A percentile compares a stretch with the other conserved stretches of the same genome.
Conservation (phyloP, 2,329 filamentous ascomycete genomes). For the Parafenestella ontariensis region DNA sequence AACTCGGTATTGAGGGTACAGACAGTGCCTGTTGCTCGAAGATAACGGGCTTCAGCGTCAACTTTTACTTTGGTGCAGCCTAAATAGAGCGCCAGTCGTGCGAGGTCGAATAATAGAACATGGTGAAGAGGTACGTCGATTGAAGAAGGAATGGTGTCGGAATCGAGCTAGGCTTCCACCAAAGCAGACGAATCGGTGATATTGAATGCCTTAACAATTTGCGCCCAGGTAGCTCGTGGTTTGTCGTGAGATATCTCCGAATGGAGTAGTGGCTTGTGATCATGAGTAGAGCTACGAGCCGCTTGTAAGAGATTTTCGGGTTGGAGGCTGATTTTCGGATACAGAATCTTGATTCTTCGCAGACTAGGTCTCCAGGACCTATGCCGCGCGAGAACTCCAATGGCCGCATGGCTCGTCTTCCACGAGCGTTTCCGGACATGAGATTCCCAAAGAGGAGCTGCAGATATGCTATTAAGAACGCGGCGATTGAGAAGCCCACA, state of each 20-base stretch:
- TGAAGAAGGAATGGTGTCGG: slow-evolving; percentile 6
- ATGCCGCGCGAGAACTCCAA: neutral
- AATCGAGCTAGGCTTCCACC: neutral
- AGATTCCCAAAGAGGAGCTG: neutral
- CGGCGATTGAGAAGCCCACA: neutral
- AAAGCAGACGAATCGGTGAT: neutral
- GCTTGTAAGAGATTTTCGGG: neutral
- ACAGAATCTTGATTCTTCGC: neutral
- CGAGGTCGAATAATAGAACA: neutral
- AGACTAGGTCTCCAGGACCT: neutral
- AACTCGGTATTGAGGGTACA: slow-evolving; percentile 2
- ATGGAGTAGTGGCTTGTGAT: neutral
- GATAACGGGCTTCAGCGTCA: neutral
- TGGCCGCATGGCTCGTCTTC: neutral
- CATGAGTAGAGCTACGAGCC: neutral
- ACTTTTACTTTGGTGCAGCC: neutral
- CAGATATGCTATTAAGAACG: neutral
- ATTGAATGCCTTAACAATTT: neutral
- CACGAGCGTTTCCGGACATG: neutral
- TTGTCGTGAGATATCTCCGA: neutral
- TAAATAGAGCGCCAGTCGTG: neutral
- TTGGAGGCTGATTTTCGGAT: neutral
- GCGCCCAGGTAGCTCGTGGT: slow-evolving; percentile 10
- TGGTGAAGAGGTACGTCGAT: slow-evolving; percentile 9
- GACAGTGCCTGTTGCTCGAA: slow-evolving; percentile 1